Conservation (phyloP, 208 protist species). For the Acanthamoeba healyi region DNA sequence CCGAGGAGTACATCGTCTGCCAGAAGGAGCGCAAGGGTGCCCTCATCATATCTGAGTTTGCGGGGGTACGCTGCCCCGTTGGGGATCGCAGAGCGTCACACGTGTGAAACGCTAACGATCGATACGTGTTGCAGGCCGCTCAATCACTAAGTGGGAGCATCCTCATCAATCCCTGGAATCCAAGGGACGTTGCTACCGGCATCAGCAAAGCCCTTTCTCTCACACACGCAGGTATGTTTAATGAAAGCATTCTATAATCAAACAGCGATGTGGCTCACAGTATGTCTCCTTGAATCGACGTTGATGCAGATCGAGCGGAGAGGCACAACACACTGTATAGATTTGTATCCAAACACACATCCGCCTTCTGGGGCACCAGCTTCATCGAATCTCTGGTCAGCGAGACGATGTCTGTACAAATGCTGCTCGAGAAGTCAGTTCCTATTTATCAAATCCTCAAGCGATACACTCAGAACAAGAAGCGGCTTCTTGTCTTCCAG, state of each 20-base stretch:
- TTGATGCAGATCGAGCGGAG: neutral
- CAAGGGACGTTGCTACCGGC: slow-evolving; percentile 15
- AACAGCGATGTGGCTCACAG: neutral
- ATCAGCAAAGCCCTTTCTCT: slow-evolving; percentile 51
- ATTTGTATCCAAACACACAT: slow-evolving; percentile 62
- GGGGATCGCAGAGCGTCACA: no score
- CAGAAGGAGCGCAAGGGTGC: slow-evolving; percentile 86
- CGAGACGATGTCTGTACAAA: slow-evolving; percentile 70
- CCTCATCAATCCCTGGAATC: slow-evolving; percentile 62
- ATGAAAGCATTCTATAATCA: no score
- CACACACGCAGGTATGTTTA: neutral
- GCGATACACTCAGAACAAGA: slow-evolving; percentile 42
- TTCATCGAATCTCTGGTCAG: slow-evolving; percentile 59
- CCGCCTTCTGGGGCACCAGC: slow-evolving; percentile 57
- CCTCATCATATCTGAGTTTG: slow-evolving; percentile 89
- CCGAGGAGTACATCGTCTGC: slow-evolving; percentile 88
- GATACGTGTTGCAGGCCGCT: neutral
- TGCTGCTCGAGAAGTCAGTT: slow-evolving; percentile 56
- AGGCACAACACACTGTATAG: slow-evolving; percentile 65
- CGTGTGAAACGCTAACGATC: no score
- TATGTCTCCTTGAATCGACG: neutral
- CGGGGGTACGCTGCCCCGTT: slow-evolving; percentile 86
- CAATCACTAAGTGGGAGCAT: slow-evolving; percentile 52
- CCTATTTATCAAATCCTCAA: slow-evolving; percentile 60
- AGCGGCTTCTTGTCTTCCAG: slow-evolving; percentile 42